These are phyloP conservation scores for Alternaria ethzedia DNA, from an alignment of 2,329 filamentous ascomycete species.

Conservation along the genomic window DNA sequence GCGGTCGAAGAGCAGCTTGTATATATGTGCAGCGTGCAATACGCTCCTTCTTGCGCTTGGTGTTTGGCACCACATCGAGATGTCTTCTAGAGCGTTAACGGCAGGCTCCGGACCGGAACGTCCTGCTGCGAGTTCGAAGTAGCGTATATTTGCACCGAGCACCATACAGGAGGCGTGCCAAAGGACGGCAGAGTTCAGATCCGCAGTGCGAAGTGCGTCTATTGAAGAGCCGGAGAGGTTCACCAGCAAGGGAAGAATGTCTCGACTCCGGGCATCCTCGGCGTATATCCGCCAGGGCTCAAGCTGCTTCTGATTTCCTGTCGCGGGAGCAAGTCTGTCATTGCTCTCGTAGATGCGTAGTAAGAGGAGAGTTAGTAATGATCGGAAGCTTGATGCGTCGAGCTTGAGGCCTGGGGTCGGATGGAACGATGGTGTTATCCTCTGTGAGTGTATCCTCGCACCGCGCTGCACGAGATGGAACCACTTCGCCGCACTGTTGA, in stretches of 20 bases:
- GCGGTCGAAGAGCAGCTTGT: constrained; percentile 58
- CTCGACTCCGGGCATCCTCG: constrained; percentile 55
- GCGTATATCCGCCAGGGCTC: constrained; percentile 53
- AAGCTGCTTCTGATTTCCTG: constrained; percentile 35
- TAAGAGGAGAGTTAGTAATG: constrained; percentile 39
- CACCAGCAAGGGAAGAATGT: constrained; percentile 45
- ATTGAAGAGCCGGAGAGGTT: constrained; percentile 51
- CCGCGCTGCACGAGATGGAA: constrained; percentile 40
- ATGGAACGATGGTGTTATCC: constrained; percentile 43
- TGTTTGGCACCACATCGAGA: constrained; percentile 59
- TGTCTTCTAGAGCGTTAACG: constrained; percentile 57
- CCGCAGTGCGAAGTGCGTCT: constrained; percentile 51
- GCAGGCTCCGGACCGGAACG: constrained; percentile 56
- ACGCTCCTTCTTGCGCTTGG: constrained; percentile 58
- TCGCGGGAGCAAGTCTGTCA: constrained; percentile 38
- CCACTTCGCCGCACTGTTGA: constrained; percentile 46
- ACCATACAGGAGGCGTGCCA: constrained; percentile 63
- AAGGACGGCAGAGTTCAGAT: constrained; percentile 58
- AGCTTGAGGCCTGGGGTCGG: constrained; percentile 42
- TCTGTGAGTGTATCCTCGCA: constrained; percentile 35
- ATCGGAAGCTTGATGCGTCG: constrained; percentile 38
- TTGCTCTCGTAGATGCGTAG: constrained; percentile 45
- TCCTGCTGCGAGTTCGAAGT: constrained; percentile 61
- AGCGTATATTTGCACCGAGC: constrained; percentile 59
- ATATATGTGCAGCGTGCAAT: constrained; percentile 61